Base-by-base conservation (phyloP, 2,329 filamentous ascomycete species). In the Neobulgaria alba region DNA sequence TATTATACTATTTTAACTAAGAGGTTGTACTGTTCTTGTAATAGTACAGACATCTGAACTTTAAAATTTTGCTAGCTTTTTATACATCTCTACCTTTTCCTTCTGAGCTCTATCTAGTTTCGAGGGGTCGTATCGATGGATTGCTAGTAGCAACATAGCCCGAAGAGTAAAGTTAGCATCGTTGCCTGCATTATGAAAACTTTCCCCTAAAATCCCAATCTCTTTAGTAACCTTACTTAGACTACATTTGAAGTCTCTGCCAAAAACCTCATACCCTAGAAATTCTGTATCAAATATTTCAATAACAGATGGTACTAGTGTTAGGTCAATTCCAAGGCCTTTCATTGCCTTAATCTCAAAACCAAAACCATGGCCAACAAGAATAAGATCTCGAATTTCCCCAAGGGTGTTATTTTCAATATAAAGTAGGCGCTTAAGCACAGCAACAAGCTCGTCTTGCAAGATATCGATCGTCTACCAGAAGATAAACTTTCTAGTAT, bases 401-500 rank as follows among this genome's bases (percentile, higher is more conserved):
- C 21, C 30, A 10, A 3, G 9, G 17, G 2, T 17, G 12, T 18
- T 33, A n/a, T 42, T 18, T 29, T 42, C 34, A 18, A 16, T 17
- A 20, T 15, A 32, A 9, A 42, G 14, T 19, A 42, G 26, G 14
- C 15, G 34, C 40, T 42, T 42, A 3, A 42, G 16, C 10, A 38
- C 2, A 38, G 2, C n/a, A 23, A 42, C 40, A 29, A 42, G 34
- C 10, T 42, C 29, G 14, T 38, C 34, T 38, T 42, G 40, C 16
- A 8, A 16, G 18, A 35, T 41, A 38, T 45, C 23, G 26, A 39
- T 18, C n/a, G 38, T 31, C 14, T 34, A 14, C 23, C 42, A 34
- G 30, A 45, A 39, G 18, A 45, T 14, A 35, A 45, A 45, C 10
- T 36, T 16, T 29, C 20, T 45, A 9, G 42, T 45, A 38, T 45